phyloP scores from a whole-genome alignment of 2,329 filamentous ascomycete species.

The Diaporthe caulivora region DNA sequence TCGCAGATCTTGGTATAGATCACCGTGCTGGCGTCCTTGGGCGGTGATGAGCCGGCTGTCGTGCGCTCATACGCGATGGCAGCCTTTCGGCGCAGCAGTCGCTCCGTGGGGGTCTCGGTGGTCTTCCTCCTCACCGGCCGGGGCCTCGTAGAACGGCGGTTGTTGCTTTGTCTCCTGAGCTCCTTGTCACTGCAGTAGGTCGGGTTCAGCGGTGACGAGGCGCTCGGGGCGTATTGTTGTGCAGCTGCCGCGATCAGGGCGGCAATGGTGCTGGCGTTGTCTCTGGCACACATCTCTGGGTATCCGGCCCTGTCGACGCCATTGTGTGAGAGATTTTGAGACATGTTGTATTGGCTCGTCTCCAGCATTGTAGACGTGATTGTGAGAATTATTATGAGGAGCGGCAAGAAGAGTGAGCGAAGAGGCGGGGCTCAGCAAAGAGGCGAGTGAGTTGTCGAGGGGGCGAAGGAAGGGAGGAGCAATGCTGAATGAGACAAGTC shows the following conservation, averaged over 20 bases:
- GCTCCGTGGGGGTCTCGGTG: conserved; percentile 33
- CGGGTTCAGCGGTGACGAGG: conserved; percentile 38
- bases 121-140: conserved; percentile 34
- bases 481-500: conserved; percentile 29
- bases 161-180: conserved; percentile 10
- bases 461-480: conserved; percentile 30
- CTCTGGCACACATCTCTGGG: conserved; percentile 14
- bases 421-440: neutral
- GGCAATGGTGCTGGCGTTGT: conserved; percentile 31
- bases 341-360: conserved; percentile 31
- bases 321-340: conserved; percentile 20
- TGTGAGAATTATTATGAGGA: conserved; percentile 16
- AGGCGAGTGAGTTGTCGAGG: conserved; percentile 17
- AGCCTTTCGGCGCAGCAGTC: conserved; percentile 37
- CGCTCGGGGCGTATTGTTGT: conserved; percentile 36
- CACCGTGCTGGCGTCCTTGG: neutral
- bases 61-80: conserved; percentile 34
- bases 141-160: conserved; percentile 25
- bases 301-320: conserved; percentile 2
- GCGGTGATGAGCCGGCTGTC: neutral
- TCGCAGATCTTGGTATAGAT: neutral
- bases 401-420: neutral
- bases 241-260: conserved; percentile 35
- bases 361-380: conserved; percentile 8
- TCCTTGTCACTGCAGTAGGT: conserved; percentile 30